These are phyloP conservation scores for Oehlia diaphana DNA, from an alignment of 192 early-diverging fungal species.

Conservation along the genomic window DNA sequence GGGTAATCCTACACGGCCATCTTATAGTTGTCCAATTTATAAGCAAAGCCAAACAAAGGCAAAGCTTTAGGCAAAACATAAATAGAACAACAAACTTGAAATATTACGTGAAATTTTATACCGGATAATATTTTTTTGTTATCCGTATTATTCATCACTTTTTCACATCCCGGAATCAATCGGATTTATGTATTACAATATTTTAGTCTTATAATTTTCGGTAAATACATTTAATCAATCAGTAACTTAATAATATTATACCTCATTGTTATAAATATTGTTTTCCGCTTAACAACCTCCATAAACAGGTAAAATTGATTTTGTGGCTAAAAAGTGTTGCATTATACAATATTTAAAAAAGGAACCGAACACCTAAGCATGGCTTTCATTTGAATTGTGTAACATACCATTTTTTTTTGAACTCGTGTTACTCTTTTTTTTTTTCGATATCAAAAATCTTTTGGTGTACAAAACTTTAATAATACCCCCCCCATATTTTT, in stretches of 20 bases:
- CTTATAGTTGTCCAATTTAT: no score
- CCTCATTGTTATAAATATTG: not conserved
- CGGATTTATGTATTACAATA: no score
- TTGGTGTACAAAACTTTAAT: not conserved
- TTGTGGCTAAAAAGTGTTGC: not conserved
- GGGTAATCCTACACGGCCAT: not conserved
- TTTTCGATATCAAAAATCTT: not conserved
- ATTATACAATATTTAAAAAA: not conserved
- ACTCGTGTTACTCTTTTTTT: no score
- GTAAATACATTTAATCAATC: not conserved
- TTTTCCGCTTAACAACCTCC: not conserved
- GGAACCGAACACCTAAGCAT: not conserved
- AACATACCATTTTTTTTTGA: not conserved
- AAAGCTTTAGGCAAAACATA: no score
- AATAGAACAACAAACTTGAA: not conserved
- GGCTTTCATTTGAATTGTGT: not conserved
- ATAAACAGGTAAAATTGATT: not conserved
- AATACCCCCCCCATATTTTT: not conserved
- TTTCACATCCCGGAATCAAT: no score
- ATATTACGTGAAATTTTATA: not conserved
- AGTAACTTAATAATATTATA: not conserved
- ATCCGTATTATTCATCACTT: no score
- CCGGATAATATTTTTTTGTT: not conserved
- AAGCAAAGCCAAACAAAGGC: not conserved
- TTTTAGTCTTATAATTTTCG: no score